Evolutionary conservation across 2,329 filamentous ascomycete genomes (phyloP).

Genomic region (Fusarium phyllophilum): DNA sequence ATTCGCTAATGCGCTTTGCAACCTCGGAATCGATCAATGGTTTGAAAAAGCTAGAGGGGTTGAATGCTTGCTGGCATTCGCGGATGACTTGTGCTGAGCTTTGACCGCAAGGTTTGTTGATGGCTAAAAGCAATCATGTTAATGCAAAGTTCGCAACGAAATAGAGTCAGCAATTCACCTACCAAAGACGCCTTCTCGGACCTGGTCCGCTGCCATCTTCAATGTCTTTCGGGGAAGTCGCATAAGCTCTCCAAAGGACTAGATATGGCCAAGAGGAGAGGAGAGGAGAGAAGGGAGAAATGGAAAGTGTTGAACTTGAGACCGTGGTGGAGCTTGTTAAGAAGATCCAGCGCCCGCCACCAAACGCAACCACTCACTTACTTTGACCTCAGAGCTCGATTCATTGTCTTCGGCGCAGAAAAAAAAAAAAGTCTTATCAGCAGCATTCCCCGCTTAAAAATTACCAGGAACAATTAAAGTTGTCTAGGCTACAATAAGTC

Average conservation of each 20-base stretch:
- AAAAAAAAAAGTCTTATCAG: slow-evolving; percentile 31
- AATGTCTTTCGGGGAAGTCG: slow-evolving; percentile 46
- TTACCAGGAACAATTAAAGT: neutral
- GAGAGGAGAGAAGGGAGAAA: neutral
- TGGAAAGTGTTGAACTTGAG: slow-evolving; percentile 16
- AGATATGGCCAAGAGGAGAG: slow-evolving; percentile 13
- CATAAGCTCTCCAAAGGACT: slow-evolving; percentile 43
- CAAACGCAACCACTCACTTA: slow-evolving; percentile 5
- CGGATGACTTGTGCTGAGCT: slow-evolving; percentile 92
- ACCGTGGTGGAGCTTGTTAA: slow-evolving; percentile 24
- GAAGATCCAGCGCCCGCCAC: slow-evolving; percentile 27
- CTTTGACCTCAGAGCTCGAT: neutral
- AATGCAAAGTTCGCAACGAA: slow-evolving; percentile 9
- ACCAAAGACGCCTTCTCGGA: slow-evolving; percentile 70
- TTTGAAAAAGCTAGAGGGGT: slow-evolving; percentile 80
- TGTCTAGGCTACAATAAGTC: slow-evolving; percentile 3
- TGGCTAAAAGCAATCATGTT: slow-evolving; percentile 64
- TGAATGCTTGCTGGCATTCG: slow-evolving; percentile 86
- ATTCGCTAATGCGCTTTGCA: slow-evolving; percentile 64
- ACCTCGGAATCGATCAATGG: slow-evolving; percentile 77
- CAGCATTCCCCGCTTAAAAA: slow-evolving; percentile 24
- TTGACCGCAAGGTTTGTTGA: slow-evolving; percentile 90
- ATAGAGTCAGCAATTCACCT: slow-evolving; percentile 42
- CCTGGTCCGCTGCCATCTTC: slow-evolving; percentile 64
- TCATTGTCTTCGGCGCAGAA: neutral